Percentiles rank a stretch among this genome's conserved stretches.
phyloP scores from a whole-genome alignment of 768 basidiomycete species.

The Dentipellis sp. region DNA sequence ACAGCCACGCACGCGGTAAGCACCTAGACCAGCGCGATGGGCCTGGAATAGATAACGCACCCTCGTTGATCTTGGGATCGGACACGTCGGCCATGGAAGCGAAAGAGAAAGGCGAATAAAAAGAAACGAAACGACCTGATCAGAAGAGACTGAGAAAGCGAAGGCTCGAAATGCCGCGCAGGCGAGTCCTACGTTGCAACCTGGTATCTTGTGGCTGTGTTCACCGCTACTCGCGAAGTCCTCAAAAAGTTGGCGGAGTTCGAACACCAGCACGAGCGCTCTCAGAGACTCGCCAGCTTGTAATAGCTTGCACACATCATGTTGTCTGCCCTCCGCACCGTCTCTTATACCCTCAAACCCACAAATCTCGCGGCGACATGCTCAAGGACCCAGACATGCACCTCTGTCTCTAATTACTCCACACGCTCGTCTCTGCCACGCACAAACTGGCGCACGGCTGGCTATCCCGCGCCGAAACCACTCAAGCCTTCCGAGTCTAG shows the following conservation, averaged over 20 bases:
- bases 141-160: conserved; percentile 2
- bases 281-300: too few relatives aligned
- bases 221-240: neutral
- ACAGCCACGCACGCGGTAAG: neutral
- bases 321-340: neutral
- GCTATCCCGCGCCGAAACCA: conserved; percentile 5
- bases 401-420: neutral
- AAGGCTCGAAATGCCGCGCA: neutral
- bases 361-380: neutral
- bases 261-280: too few relatives aligned
- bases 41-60: neutral
- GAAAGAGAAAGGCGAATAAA: neutral
- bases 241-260: too few relatives aligned
- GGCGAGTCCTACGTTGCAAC: neutral
- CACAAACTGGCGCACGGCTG: conserved; percentile 9
- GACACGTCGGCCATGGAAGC: conserved; percentile 13
- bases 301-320: neutral
- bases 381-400: neutral
- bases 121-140: neutral
- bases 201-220: neutral
- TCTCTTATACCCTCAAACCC: neutral
- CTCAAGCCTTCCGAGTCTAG: conserved; percentile 1
- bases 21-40: too few relatives aligned
- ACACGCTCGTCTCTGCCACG: neutral
- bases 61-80: conserved; percentile 14